Percentiles rank a stretch among this genome's conserved stretches.
Conservation (phyloP, 306 rosid genomes). For the Heteromeles arbutifolia region DNA sequence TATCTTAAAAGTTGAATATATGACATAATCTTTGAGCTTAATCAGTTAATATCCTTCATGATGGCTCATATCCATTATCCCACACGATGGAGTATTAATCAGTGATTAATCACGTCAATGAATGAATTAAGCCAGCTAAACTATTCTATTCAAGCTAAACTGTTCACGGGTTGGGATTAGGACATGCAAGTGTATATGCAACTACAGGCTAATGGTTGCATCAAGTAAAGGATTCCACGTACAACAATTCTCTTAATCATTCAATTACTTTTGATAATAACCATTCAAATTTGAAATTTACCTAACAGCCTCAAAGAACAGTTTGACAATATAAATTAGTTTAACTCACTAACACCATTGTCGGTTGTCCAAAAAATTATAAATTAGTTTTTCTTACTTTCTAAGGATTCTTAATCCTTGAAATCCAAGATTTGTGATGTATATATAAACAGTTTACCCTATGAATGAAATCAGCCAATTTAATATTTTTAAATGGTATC, state of each 20-base stretch:
- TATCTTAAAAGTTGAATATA: not conserved
- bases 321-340: no score
- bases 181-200: not conserved
- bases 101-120: not conserved
- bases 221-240: not conserved
- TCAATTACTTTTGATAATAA: not conserved
- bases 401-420: no score
- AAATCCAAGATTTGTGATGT: no score
- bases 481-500: no score
- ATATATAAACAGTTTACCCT: no score
- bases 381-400: no score
- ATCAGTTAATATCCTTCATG: not conserved
- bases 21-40: not conserved
- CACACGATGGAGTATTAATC: not conserved
- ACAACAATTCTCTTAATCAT: not conserved
- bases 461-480: no score
- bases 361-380: no score
- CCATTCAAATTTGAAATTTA: not conserved
- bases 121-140: not conserved
- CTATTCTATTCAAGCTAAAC: not conserved
- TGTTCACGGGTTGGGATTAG: not conserved
- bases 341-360: no score
- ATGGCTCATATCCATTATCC: not conserved
- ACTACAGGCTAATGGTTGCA: not conserved
- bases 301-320: not conserved